Percentiles rank a stretch among this genome's conserved stretches.
Conservation (phyloP, 768 basidiomycete genomes). For the Boletus tomentosulus region DNA sequence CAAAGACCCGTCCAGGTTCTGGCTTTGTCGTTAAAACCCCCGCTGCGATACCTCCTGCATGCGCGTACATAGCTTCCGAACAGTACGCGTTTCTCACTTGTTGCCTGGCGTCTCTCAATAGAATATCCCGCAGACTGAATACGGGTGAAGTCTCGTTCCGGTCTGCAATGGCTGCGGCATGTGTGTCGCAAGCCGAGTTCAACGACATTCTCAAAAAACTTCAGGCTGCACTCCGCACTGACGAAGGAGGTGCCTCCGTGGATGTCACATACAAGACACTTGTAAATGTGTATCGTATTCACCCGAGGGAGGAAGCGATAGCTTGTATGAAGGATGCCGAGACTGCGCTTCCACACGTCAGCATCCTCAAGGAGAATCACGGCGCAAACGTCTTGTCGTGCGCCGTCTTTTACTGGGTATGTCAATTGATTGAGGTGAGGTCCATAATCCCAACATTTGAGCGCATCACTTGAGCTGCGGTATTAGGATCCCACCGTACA, state of each 20-base stretch:
- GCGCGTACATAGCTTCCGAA: conserved; percentile 32
- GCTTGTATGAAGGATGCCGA: conserved; percentile 37
- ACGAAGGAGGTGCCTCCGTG: neutral
- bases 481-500: conserved; percentile 21
- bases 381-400: conserved; percentile 27
- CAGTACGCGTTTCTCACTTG: conserved; percentile 17
- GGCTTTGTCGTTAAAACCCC: conserved; percentile 25
- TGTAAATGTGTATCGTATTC: conserved; percentile 24
- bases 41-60: conserved; percentile 25
- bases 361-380: conserved; percentile 18
- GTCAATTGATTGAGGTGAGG: conserved; percentile 35
- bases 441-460: neutral
- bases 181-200: conserved; percentile 20
- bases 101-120: neutral
- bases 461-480: neutral
- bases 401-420: conserved; percentile 47
- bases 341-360: conserved; percentile 10
- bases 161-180: conserved; percentile 22
- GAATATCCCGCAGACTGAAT: conserved; percentile 17
- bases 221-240: conserved; percentile 12
- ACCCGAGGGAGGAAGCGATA: conserved; percentile 13
- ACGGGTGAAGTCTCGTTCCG: conserved; percentile 27
- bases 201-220: conserved; percentile 22
- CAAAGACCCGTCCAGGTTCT: conserved; percentile 26
- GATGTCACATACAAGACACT: conserved; percentile 31